These are phyloP conservation scores for Solanum gracilifrons DNA, from an alignment of 257 asterid species.

Conservation along the genomic window DNA sequence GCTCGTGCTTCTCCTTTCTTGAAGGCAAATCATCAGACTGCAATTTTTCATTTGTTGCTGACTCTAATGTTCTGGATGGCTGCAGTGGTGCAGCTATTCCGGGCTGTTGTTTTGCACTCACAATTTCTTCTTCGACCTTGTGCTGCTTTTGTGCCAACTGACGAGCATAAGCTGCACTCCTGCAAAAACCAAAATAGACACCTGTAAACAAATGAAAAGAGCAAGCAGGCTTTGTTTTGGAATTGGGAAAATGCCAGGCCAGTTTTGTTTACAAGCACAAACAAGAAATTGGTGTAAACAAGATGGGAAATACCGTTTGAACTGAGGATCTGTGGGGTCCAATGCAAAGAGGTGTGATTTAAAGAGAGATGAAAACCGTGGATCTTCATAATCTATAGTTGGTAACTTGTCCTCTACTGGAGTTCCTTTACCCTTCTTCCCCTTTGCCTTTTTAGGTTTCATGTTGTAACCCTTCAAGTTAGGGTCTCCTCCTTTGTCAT, in stretches of 20 bases:
- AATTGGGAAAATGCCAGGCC: neutral
- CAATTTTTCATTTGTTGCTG: neutral
- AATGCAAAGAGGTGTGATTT: conserved; percentile 53
- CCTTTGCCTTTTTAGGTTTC: conserved; percentile 42
- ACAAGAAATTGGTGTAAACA: neutral
- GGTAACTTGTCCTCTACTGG: conserved; percentile 63
- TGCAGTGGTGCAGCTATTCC: neutral
- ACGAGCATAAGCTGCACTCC: conserved; percentile 44
- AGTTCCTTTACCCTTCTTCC: conserved; percentile 47
- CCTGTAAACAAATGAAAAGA: neutral
- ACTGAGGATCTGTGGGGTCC: conserved; percentile 98
- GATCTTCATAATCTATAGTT: conserved; percentile 46
- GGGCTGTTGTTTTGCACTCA: neutral
- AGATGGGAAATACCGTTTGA: conserved; percentile 52
- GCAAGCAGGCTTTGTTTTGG: neutral
- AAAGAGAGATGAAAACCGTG: conserved; percentile 58
- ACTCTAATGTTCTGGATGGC: neutral
- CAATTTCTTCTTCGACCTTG: conserved; percentile 4
- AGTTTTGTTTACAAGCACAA: neutral
- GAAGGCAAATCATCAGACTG: conserved; percentile 2
- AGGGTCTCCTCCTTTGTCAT: conserved; percentile 45
- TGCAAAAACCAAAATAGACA: conserved; percentile 6
- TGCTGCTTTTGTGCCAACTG: conserved; percentile 27
- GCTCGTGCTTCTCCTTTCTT: conserved; percentile 32
- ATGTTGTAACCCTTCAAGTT: conserved; percentile 69